A percentile compares a stretch with the other conserved stretches of the same genome.
Evolutionary conservation across 2,329 filamentous ascomycete genomes (phyloP).

Genomic region (Dryadomyces quercus-mongolicae): DNA sequence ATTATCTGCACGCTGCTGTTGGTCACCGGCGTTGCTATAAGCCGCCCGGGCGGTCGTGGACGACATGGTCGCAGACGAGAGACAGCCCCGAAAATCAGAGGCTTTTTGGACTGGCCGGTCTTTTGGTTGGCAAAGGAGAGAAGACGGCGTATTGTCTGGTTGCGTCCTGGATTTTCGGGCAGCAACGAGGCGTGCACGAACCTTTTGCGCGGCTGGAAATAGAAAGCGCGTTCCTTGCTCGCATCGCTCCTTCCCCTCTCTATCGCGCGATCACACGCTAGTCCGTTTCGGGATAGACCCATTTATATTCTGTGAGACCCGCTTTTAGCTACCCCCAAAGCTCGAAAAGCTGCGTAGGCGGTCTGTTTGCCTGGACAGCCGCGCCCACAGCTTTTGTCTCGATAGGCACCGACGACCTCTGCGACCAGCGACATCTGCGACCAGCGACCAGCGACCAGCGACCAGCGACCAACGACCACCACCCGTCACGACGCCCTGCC

Average conservation of each 20-base stretch:
- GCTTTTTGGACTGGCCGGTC: background rate
- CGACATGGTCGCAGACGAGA: slow-evolving; percentile 21
- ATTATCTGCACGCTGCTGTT: slow-evolving; percentile 23
- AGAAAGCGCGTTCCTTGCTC: slow-evolving; percentile 9
- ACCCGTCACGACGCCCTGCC: background rate
- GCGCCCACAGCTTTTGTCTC: background rate
- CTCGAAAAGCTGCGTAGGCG: slow-evolving; percentile 14
- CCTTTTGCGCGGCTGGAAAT: slow-evolving; percentile 2
- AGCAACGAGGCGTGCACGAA: background rate
- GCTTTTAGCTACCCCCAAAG: slow-evolving; percentile 8
- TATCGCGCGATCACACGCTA: background rate
- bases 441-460: too few relatives aligned
- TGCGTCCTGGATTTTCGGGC: background rate
- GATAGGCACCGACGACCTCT: background rate
- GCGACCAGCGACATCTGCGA: background rate
- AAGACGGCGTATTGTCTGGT: background rate
- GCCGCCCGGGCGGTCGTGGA: slow-evolving; percentile 27
- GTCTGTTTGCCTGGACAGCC: slow-evolving; percentile 17
- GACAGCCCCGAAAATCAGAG: background rate
- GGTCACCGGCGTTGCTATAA: background rate
- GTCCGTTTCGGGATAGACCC: background rate
- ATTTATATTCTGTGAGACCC: background rate
- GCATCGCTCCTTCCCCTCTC: background rate
- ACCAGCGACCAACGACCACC: too few relatives aligned
- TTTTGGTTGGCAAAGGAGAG: background rate